A percentile compares a stretch with the other conserved stretches of the same genome.
Conservation (phyloP, 352 stramenopile species). For the Blastocystis hominis region DNA sequence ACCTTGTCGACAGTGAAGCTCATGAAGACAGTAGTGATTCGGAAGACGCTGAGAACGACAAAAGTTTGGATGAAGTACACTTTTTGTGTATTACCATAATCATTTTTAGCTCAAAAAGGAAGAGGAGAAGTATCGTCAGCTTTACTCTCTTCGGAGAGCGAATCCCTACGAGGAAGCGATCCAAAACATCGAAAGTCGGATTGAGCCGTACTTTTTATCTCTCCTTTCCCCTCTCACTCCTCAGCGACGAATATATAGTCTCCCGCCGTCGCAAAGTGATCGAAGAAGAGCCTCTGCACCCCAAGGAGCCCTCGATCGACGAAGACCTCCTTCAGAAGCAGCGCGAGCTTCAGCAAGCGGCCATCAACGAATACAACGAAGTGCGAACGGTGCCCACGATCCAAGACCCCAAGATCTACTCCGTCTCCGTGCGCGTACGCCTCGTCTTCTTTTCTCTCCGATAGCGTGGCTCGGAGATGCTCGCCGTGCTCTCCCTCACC, state of each 20-base stretch:
- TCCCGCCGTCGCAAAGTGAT: conserved; percentile 11
- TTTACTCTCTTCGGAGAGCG: not conserved
- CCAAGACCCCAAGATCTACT: conserved; percentile 34
- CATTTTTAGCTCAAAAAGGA: not conserved
- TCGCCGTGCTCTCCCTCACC: conserved; percentile 19
- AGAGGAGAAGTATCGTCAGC: not conserved
- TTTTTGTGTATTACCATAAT: not conserved
- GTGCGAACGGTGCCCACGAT: conserved; percentile 24
- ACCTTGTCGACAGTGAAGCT: conserved; percentile 16
- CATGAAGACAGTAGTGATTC: not conserved
- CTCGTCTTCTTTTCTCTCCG: not conserved
- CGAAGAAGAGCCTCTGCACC: not conserved
- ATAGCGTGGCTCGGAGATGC: conserved; percentile 42
- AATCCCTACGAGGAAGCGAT: not conserved
- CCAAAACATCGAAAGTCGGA: not conserved
- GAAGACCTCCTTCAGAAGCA: not conserved
- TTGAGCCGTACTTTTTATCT: not conserved
- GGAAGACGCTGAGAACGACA: not conserved
- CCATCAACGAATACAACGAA: not conserved
- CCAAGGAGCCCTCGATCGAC: not conserved
- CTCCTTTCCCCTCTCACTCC: no score
- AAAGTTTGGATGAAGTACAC: conserved; percentile 6
- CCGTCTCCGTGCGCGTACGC: conserved; percentile 2
- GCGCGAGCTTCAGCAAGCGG: conserved; percentile 9
- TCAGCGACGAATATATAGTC: not conserved